A percentile compares a stretch with the other conserved stretches of the same genome.
Conservation (phyloP, 805 yeast genomes). For the Candida yuanshanica region DNA sequence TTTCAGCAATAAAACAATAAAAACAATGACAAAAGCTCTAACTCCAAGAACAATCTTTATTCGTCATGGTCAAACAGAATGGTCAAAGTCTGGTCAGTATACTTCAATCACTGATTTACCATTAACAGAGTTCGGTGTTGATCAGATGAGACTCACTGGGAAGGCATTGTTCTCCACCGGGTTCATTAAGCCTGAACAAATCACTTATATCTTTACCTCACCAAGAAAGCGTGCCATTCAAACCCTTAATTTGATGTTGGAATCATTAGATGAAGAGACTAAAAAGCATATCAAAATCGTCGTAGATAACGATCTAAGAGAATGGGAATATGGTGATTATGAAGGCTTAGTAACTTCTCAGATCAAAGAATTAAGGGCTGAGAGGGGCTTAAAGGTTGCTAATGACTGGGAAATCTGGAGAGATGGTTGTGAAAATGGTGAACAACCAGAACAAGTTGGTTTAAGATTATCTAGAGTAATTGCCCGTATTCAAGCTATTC, state of each 20-base stretch:
- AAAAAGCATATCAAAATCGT: slow-evolving; percentile 37
- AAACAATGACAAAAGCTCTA: slow-evolving; percentile 15
- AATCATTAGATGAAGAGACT: slow-evolving; percentile 38
- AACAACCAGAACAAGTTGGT: slow-evolving; percentile 58
- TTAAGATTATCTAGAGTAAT: slow-evolving; percentile 69
- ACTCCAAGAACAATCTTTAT: slow-evolving; percentile 67
- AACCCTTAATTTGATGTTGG: slow-evolving; percentile 63
- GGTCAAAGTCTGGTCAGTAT: slow-evolving; percentile 93
- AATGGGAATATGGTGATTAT: slow-evolving; percentile 96
- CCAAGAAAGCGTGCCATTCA: slow-evolving; percentile 78
- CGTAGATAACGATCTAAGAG: slow-evolving; percentile 69
- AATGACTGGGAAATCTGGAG: slow-evolving; percentile 77
- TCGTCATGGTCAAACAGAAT: slow-evolving; percentile 89
- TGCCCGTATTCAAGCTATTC: slow-evolving; percentile 55
- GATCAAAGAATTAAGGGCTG: slow-evolving; percentile 53
- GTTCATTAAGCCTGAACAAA: slow-evolving; percentile 55
- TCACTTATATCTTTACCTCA: slow-evolving; percentile 66
- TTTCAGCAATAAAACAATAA: too few relatives aligned
- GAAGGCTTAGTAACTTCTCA: slow-evolving; percentile 75
- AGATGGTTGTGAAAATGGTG: slow-evolving; percentile 93
- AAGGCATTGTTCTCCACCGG: slow-evolving; percentile 57
- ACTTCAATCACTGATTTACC: slow-evolving; percentile 82
- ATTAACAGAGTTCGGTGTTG: slow-evolving; percentile 71
- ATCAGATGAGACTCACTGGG: slow-evolving; percentile 74
- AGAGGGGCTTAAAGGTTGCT: slow-evolving; percentile 49